Evolutionary conservation across 1,284 basidiomycete species (phyloP).

Genomic region (Cryptococcus maquisensis): DNA sequence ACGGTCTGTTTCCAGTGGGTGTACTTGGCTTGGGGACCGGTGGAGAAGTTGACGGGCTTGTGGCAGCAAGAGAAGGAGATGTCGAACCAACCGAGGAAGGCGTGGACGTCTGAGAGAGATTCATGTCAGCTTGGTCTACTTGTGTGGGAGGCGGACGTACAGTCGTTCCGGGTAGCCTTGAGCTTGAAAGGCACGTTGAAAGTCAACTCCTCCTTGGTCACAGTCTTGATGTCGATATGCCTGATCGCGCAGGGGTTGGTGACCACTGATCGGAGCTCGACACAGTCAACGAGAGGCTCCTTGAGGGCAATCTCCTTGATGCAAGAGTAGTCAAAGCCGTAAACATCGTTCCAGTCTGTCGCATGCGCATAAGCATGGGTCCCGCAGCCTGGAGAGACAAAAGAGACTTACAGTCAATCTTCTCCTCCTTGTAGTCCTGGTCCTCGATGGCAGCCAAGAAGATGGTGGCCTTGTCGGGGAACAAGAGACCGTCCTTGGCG

Average conservation of each 20-base stretch:
- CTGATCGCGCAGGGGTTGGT: conserved; percentile 84
- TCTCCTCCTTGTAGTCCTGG: conserved; percentile 99
- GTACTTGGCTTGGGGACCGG: conserved; percentile 92
- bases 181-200: conserved; percentile 80
- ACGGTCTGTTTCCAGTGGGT: conserved; percentile 99
- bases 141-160: conserved; percentile 53
- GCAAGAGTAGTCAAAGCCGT: conserved; percentile 98
- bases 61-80: conserved; percentile 94
- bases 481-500: conserved; percentile 82
- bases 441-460: conserved; percentile 98
- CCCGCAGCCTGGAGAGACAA: background rate
- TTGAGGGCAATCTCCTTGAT: conserved; percentile 98
- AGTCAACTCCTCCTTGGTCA: conserved; percentile 89
- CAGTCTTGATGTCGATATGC: conserved; percentile 87
- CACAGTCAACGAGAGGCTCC: conserved; percentile 96
- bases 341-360: conserved; percentile 98
- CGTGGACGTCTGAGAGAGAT: conserved; percentile 70
- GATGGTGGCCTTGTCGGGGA: conserved; percentile 91
- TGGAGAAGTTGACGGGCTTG: conserved; percentile 92
- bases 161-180: conserved; percentile 84
- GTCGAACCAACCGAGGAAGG: conserved; percentile 99
- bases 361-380: background rate
- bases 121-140: background rate
- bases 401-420: conserved; percentile 84
- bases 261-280: conserved; percentile 87